Evolutionary conservation across 2,329 filamentous ascomycete genomes (phyloP).

Genomic region (Kalmusia sp.): DNA sequence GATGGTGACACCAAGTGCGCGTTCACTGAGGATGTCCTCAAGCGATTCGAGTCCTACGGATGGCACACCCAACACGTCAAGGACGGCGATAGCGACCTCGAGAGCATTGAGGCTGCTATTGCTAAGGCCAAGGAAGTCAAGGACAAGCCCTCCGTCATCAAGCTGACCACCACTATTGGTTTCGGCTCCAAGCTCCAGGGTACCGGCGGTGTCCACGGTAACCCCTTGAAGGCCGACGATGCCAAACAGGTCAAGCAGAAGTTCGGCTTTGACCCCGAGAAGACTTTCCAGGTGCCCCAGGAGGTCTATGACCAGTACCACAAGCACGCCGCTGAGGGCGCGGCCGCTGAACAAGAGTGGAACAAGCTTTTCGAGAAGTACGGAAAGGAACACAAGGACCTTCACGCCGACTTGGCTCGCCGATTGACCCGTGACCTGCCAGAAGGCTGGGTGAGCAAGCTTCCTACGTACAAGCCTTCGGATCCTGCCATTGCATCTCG

Average conservation of each 20-base stretch:
- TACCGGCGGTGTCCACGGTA: conserved; percentile 94
- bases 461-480: conserved; percentile 87
- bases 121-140: conserved; percentile 83
- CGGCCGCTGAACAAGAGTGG: conserved; percentile 92
- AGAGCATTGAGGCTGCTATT: conserved; percentile 86
- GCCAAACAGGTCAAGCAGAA: conserved; percentile 91
- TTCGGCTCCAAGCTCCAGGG: conserved; percentile 93
- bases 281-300: conserved; percentile 92
- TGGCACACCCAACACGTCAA: conserved; percentile 89
- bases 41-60: conserved; percentile 96
- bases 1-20: conserved; percentile 95
- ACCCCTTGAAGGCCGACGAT: conserved; percentile 93
- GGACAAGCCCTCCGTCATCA: conserved; percentile 97
- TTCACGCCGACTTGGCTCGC: conserved; percentile 81
- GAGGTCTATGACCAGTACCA: conserved; percentile 91
- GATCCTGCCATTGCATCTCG: conserved; percentile 89
- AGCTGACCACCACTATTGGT: conserved; percentile 96
- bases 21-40: conserved; percentile 95
- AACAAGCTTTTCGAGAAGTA: conserved; percentile 93
- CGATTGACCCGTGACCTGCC: conserved; percentile 84
- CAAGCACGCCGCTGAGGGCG: conserved; percentile 85
- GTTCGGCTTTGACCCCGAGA: conserved; percentile 94
- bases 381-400: conserved; percentile 74
- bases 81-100: conserved; percentile 88
- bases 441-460: conserved; percentile 93